phyloP scores from a whole-genome alignment of 345 rosid genomes.

The Trapa bicornis region DNA sequence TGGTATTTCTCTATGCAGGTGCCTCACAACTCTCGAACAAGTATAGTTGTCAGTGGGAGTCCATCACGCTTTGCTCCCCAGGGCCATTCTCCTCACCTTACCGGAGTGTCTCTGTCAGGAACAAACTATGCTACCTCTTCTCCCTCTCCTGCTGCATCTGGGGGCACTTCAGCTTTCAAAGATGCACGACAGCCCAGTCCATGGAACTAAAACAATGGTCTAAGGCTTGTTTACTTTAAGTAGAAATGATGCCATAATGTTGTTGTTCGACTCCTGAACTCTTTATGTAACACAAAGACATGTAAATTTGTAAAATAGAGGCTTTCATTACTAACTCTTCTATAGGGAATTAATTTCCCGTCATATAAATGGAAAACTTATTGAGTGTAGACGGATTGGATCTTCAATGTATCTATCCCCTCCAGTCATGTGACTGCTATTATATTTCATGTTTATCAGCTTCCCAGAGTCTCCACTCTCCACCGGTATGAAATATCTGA shows the following conservation, averaged over 20 bases:
- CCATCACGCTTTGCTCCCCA: slow-evolving; percentile 64
- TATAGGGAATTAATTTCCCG: neutral
- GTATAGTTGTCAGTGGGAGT: slow-evolving; percentile 34
- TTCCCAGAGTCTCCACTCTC: no score
- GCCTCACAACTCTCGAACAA: slow-evolving; percentile 43
- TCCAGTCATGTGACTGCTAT: no score
- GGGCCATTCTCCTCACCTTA: slow-evolving; percentile 34
- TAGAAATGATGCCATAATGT: neutral
- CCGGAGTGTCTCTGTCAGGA: slow-evolving; percentile 59
- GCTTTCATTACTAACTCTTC: neutral
- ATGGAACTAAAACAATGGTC: slow-evolving; percentile 40
- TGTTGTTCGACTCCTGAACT: neutral
- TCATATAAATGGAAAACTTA: no score
- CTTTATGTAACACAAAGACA: neutral
- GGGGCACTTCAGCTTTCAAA: slow-evolving; percentile 74
- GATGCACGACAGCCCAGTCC: slow-evolving; percentile 73
- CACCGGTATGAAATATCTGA: no score
- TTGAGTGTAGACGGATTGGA: no score
- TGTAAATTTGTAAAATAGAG: neutral
- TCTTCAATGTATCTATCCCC: no score
- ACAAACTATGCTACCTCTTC: slow-evolving; percentile 31
- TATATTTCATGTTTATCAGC: no score
- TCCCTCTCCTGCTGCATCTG: slow-evolving; percentile 43
- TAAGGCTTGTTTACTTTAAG: neutral
- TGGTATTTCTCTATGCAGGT: slow-evolving; percentile 22